These are phyloP conservation scores for Russula lepida DNA, from an alignment of 768 basidiomycete genomes.

Conservation along the genomic window DNA sequence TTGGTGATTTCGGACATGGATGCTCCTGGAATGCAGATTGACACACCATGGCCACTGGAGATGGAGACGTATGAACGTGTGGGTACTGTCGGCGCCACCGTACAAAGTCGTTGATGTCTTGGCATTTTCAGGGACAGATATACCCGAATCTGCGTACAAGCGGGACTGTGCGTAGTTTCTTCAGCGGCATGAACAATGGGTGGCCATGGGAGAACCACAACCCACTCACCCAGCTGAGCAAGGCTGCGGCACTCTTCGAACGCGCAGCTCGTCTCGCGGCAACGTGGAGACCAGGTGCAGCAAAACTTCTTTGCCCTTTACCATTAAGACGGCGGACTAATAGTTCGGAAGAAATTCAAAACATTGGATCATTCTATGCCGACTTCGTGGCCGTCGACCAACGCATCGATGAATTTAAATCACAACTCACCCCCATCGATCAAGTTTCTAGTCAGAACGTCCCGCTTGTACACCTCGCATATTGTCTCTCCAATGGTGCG, in stretches of 20 bases:
- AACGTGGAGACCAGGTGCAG: slow-evolving; percentile 28
- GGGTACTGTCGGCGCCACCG: background rate
- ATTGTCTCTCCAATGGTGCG: slow-evolving; percentile 25
- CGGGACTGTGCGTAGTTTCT: slow-evolving; percentile 43
- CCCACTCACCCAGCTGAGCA: slow-evolving; percentile 38
- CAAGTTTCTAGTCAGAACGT: slow-evolving; percentile 15
- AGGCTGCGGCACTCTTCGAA: slow-evolving; percentile 53
- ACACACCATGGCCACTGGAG: slow-evolving; percentile 34
- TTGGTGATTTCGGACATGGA: slow-evolving; percentile 49
- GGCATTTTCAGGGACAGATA: slow-evolving; percentile 34
- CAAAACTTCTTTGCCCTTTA: background rate
- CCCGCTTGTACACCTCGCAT: slow-evolving; percentile 23
- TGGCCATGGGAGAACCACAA: slow-evolving; percentile 30
- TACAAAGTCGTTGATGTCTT: slow-evolving; percentile 29
- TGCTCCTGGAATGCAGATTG: slow-evolving; percentile 31
- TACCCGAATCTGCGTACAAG: slow-evolving; percentile 38
- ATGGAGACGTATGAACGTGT: slow-evolving; percentile 30
- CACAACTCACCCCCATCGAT: slow-evolving; percentile 21
- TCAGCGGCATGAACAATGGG: slow-evolving; percentile 31
- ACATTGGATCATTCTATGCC: slow-evolving; percentile 20
- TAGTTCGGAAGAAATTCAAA: slow-evolving; percentile 5
- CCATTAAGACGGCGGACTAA: background rate
- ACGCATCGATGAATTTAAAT: slow-evolving; percentile 27
- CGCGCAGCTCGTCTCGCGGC: slow-evolving; percentile 45
- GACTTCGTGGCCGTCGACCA: slow-evolving; percentile 25